These are phyloP conservation scores for Globisporangium heterothallicum DNA, from an alignment of 352 stramenopile genomes.

Conservation along the genomic window DNA sequence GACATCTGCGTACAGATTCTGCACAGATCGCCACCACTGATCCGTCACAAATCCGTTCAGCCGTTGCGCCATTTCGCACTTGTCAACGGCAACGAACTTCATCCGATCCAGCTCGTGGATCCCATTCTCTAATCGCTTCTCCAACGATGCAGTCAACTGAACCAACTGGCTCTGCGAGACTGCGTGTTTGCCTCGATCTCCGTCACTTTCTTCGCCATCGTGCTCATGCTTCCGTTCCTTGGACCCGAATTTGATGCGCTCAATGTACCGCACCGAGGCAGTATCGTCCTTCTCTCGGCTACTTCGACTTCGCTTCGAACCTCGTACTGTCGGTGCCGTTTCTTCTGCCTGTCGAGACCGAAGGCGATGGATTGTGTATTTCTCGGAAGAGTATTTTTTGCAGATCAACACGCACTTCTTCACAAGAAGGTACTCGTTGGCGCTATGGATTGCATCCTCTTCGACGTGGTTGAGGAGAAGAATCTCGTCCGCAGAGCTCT, in stretches of 20 bases:
- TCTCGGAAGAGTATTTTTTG: constrained; percentile 24
- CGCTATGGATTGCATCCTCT: background rate
- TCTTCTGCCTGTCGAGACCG: constrained; percentile 18
- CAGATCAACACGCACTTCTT: constrained; percentile 44
- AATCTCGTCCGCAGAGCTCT: constrained; percentile 20
- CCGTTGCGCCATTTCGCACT: constrained; percentile 20
- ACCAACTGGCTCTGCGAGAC: constrained; percentile 34
- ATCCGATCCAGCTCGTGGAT: constrained; percentile 32
- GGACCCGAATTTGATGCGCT: constrained; percentile 45
- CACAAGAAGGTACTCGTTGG: constrained; percentile 22
- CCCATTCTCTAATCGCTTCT: constrained; percentile 31
- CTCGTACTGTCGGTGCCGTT: constrained; percentile 9
- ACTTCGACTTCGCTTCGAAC: constrained; percentile 29
- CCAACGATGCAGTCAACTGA: constrained; percentile 36
- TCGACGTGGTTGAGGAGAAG: constrained; percentile 36
- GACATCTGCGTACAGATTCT: background rate
- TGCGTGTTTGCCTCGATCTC: background rate
- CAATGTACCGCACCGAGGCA: constrained; percentile 39
- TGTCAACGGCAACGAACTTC: constrained; percentile 33
- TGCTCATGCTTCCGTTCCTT: constrained; percentile 10
- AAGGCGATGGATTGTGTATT: constrained; percentile 34
- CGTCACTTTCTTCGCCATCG: background rate
- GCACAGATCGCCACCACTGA: constrained; percentile 19
- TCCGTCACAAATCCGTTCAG: constrained; percentile 33
- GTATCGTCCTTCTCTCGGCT: constrained; percentile 8